Conservation (phyloP, 345 rosid genomes). For the Linum tenue region DNA sequence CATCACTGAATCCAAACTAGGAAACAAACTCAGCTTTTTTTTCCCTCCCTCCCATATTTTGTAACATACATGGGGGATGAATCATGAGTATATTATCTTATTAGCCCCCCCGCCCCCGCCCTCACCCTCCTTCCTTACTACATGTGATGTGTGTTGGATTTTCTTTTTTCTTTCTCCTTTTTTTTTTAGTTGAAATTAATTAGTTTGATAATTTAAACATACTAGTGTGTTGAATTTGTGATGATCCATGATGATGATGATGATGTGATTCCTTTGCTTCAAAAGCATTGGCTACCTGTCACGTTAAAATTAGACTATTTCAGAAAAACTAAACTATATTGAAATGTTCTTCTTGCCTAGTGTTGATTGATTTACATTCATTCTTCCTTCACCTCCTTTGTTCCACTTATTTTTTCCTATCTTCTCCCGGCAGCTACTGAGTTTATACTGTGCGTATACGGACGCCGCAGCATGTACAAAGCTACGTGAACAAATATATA, state of each 20-base stretch:
- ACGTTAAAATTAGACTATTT: slow-evolving; percentile 1
- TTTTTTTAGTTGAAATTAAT: slow-evolving; percentile 9
- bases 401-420: not conserved
- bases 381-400: not conserved
- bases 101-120: no score
- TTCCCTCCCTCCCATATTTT: slow-evolving; percentile 25
- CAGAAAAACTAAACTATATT: slow-evolving; percentile 17
- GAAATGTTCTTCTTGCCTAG: not conserved
- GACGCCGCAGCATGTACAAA: not conserved
- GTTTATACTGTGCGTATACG: not conserved
- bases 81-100: slow-evolving; percentile 13
- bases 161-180: slow-evolving; percentile 6
- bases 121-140: slow-evolving; percentile 10
- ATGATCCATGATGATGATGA: slow-evolving; percentile 8
- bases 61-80: slow-evolving; percentile 46
- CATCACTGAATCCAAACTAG: slow-evolving; percentile 25
- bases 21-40: slow-evolving; percentile 8
- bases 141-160: slow-evolving; percentile 51
- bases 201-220: slow-evolving; percentile 29
- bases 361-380: not conserved
- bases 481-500: no score
- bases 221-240: slow-evolving; percentile 42
- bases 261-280: slow-evolving; percentile 27
- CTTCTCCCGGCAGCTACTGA: slow-evolving; percentile 11
- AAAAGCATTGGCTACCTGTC: slow-evolving; percentile 27